These are phyloP conservation scores for Colletotrichum plurivorum DNA, from an alignment of 2,329 filamentous ascomycete species.

Conservation along the genomic window DNA sequence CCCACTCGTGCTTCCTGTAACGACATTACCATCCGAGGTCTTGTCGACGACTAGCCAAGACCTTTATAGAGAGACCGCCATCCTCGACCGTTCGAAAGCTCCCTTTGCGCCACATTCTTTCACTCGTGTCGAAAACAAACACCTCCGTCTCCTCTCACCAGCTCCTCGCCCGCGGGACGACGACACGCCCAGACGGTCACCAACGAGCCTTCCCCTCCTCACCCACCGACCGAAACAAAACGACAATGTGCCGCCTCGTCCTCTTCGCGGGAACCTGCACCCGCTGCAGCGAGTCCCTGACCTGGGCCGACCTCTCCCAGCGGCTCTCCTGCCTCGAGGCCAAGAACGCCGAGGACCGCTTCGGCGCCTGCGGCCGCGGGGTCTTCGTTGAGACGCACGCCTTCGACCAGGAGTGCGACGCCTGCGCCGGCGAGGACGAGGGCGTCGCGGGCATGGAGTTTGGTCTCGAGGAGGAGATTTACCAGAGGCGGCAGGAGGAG, in stretches of 20 bases:
- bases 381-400: slow-evolving; percentile 58
- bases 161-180: background rate
- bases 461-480: slow-evolving; percentile 36
- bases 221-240: background rate
- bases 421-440: slow-evolving; percentile 58
- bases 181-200: background rate
- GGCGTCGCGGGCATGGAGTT: slow-evolving; percentile 58
- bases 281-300: slow-evolving; percentile 55
- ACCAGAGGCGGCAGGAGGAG: slow-evolving; percentile 3
- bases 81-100: no score
- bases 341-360: slow-evolving; percentile 60
- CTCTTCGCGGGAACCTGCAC: slow-evolving; percentile 61
- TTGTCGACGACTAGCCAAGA: background rate
- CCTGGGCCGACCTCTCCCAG: slow-evolving; percentile 61
- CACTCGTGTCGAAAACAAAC: no score
- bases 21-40: background rate
- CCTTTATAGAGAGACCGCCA: background rate
- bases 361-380: slow-evolving; percentile 60
- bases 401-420: slow-evolving; percentile 64
- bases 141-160: no score
- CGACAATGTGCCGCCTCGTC: slow-evolving; percentile 63
- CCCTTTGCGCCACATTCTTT: no score
- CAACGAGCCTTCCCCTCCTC: background rate
- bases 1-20: background rate
- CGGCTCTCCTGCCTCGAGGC: slow-evolving; percentile 63